Percentiles rank a stretch among this genome's conserved stretches.
These are phyloP conservation scores for Polytolypa hystricis DNA, from an alignment of 2,329 filamentous ascomycete genomes.

Conservation along the genomic window DNA sequence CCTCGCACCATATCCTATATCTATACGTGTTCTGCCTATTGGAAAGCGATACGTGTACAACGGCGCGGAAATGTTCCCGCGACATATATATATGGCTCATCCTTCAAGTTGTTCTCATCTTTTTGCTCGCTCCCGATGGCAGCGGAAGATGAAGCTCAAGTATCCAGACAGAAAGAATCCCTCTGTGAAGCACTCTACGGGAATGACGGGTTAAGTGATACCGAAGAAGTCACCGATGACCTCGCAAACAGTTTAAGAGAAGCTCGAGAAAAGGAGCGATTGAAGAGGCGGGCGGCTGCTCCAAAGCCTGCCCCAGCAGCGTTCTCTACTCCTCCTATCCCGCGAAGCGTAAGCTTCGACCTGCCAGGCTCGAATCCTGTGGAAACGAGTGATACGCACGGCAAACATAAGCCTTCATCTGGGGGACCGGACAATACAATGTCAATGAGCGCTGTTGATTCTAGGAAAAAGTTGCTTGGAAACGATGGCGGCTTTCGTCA, in stretches of 20 bases:
- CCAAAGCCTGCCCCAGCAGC: slow-evolving; percentile 1
- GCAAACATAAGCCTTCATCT: too few species aligned
- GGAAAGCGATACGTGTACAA: too few species aligned
- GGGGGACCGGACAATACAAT: background rate
- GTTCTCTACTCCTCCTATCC: background rate
- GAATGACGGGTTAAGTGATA: slow-evolving; percentile 20
- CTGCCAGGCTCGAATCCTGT: background rate
- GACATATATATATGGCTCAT: too few species aligned
- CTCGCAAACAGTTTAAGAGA: slow-evolving; percentile 12
- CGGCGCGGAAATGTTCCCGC: too few species aligned
- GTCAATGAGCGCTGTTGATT: background rate
- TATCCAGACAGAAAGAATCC: slow-evolving; percentile 18
- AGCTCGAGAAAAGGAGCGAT: too few species aligned
- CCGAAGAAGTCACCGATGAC: slow-evolving; percentile 16
- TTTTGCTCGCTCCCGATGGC: background rate
- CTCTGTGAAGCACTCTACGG: slow-evolving; percentile 28
- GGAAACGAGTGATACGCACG: slow-evolving; percentile 1
- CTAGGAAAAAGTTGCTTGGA: background rate
- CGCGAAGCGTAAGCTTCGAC: background rate
- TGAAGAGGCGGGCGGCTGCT: background rate
- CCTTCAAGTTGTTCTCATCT: too few species aligned
- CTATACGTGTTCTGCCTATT: too few species aligned
- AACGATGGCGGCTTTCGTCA: background rate
- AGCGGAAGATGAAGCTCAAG: background rate
- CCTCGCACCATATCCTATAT: too few species aligned